Evolutionary conservation across 164 flowering plant species (phyloP).

Genomic region (Tetracentron sinense): DNA sequence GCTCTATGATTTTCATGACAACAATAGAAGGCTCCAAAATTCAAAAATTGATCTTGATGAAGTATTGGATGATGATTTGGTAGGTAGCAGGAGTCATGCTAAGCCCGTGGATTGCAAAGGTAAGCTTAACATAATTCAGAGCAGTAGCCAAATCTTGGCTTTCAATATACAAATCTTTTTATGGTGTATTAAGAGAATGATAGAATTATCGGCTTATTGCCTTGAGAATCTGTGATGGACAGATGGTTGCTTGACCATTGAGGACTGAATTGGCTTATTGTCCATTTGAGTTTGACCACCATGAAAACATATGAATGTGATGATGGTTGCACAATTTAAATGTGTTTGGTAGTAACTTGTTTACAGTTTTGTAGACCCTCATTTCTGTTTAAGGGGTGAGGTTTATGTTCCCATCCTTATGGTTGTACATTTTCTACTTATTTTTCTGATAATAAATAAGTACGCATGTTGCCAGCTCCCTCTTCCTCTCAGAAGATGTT

Average conservation of each 20-base stretch:
- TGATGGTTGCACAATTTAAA: no score
- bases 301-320: no score
- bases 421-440: no score
- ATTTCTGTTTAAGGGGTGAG: no score
- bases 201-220: background rate
- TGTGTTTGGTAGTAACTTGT: no score
- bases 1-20: constrained; percentile 39
- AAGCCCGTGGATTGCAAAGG: constrained; percentile 24
- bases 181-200: background rate
- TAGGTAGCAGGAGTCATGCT: constrained; percentile 14
- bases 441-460: background rate
- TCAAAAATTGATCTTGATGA: constrained; percentile 20
- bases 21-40: constrained; percentile 21
- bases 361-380: no score
- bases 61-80: constrained; percentile 20
- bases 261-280: no score
- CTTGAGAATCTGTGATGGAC: no score
- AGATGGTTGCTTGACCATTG: no score
- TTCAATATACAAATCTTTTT: background rate
- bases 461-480: background rate
- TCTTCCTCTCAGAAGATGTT: background rate
- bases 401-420: no score
- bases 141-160: background rate
- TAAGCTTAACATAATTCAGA: constrained; percentile 8
- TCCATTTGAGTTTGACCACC: no score